phyloP scores from a whole-genome alignment of 2,329 filamentous ascomycete species.

The Colletotrichum tabaci region DNA sequence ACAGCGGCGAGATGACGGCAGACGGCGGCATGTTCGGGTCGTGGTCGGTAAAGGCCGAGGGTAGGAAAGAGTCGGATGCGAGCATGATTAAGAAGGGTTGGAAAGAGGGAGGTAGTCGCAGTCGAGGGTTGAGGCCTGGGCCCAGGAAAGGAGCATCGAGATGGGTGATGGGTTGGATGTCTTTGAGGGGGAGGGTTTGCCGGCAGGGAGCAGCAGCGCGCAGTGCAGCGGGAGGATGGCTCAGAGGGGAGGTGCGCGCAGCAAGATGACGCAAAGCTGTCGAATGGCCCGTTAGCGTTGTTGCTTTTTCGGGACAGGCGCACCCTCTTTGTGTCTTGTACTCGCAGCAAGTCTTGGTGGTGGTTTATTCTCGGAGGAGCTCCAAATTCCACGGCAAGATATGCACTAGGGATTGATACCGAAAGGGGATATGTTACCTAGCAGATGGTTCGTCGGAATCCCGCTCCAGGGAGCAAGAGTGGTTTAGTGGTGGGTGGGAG shows the following conservation, averaged over 20 bases:
- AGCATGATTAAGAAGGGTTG: constrained; percentile 56
- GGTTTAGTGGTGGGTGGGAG: background rate
- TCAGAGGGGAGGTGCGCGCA: constrained; percentile 3
- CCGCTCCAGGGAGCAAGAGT: background rate
- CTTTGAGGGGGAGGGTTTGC: constrained; percentile 17
- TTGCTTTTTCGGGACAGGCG: constrained; percentile 26
- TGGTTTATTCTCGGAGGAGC: constrained; percentile 1
- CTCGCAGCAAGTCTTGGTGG: background rate
- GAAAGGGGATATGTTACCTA: constrained; percentile 13
- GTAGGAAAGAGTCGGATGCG: constrained; percentile 60
- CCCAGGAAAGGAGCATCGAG: constrained; percentile 31
- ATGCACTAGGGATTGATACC: background rate
- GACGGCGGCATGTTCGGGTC: constrained; percentile 50
- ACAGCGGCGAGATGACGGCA: constrained; percentile 58
- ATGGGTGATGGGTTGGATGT: constrained; percentile 25
- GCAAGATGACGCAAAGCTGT: constrained; percentile 40
- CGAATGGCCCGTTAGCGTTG: constrained; percentile 33
- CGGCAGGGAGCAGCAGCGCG: constrained; percentile 24
- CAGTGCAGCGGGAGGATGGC: constrained; percentile 5
- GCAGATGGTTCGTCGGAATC: background rate
- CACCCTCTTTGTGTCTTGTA: constrained; percentile 16
- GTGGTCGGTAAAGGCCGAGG: constrained; percentile 55
- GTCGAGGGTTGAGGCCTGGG: constrained; percentile 8
- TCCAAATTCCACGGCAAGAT: constrained; percentile 12
- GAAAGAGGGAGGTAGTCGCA: constrained; percentile 22